Percentiles rank a stretch among this genome's conserved stretches.
phyloP scores from a whole-genome alignment of 169 alveolate species.

The Cryptosporidium parvum region DNA sequence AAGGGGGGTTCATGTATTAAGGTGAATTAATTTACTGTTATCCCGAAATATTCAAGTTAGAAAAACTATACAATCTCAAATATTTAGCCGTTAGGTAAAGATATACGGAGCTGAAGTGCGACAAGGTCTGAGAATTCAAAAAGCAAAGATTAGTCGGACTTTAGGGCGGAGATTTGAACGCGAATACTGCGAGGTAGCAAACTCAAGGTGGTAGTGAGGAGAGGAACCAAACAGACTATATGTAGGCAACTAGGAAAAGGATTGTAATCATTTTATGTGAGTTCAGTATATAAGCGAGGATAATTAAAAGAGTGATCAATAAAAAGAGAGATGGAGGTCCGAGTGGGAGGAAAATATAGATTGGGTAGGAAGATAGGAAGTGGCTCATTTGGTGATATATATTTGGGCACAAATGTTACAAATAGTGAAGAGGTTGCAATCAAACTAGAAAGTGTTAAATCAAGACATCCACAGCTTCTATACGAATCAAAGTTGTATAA shows the following conservation, averaged over 20 bases:
- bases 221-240: slow-evolving; percentile 3
- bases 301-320: slow-evolving; percentile 4
- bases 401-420: slow-evolving; percentile 92
- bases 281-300: neutral
- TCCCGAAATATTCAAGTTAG: slow-evolving; percentile 18
- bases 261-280: neutral
- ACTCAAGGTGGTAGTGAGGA: neutral
- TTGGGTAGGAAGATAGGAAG: slow-evolving; percentile 98
- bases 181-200: neutral
- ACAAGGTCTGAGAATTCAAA: neutral
- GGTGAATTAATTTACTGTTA: slow-evolving; percentile 11
- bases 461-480: slow-evolving; percentile 95
- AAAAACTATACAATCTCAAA: neutral
- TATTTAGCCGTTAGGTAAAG: neutral
- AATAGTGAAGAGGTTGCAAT: slow-evolving; percentile 95
- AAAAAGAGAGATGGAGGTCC: slow-evolving; percentile 89
- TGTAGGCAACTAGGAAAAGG: neutral
- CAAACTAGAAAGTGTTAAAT: slow-evolving; percentile 93
- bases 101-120: slow-evolving; percentile 8
- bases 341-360: slow-evolving; percentile 97
- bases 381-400: slow-evolving; percentile 99
- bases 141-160: neutral
- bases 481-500: slow-evolving; percentile 97
- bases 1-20: slow-evolving; percentile 44
- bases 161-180: slow-evolving; percentile 22